Evolutionary conservation across 768 basidiomycete genomes (phyloP), one percentile per base, ranked within the genome.

Genomic region (Suillus clintonianus): DNA sequence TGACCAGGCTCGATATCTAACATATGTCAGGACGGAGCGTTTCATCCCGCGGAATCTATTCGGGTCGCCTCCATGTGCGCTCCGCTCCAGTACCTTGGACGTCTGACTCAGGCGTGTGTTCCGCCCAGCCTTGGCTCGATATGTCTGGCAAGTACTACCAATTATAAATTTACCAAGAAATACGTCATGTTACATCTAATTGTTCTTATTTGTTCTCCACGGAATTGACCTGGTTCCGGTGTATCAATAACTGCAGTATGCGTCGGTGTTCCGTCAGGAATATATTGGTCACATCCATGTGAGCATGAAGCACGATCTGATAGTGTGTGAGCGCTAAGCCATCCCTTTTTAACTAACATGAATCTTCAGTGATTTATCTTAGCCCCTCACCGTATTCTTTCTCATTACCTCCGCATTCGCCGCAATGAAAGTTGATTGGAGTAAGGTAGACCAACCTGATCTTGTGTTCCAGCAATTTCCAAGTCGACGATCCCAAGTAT

Each of bases 401-500:
- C 43, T 61, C 32, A 17, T 43, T 54, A 22, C 37, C 17, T 57
- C 37, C 57, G 17, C 39, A 22, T 76, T 78, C 70, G 62, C 73
- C 56, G 60, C 71, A 54, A 65, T 76, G 63, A 76, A 70, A 64
- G 71, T 87, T 64, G 81, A 89, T 69, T 87, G 86, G 83, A 71
- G 64, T 62, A 90, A 87, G 69, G 82, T 95, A 50, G 83, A 90
- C 69, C 83, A 84, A 34, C 89, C 91, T 58, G 84, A 90, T 34
- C 81, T 84, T 27, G 77, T 85, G 41, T 83, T 93, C 61, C 81
- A 88, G 62, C 87, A 84, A 32, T 97, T 95, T 74, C 76, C 91
- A 0, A 95, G 94, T 66, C 89, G 95, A 19, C 80, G 95, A 68
- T 95, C 94, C 9, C 90, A 93, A 27, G 88, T 94, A 22, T 94